A percentile compares a stretch with the other conserved stretches of the same genome.
These are phyloP conservation scores for Macrolepiota albuminosa DNA, from an alignment of 768 basidiomycete genomes.

Conservation along the genomic window DNA sequence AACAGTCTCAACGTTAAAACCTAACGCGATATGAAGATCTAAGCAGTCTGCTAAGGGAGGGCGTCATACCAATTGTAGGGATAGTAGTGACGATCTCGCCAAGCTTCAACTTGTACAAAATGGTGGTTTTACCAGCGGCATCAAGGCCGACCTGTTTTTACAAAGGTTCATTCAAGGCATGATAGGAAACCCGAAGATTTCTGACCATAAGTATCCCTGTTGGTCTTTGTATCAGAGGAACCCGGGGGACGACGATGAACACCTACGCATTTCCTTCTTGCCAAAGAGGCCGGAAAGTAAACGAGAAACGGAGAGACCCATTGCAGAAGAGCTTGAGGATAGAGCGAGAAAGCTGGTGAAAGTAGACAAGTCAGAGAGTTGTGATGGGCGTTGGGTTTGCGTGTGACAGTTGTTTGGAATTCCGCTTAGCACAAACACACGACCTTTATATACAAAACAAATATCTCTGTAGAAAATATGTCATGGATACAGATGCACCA, in stretches of 20 bases:
- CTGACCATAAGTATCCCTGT: slow-evolving; percentile 93
- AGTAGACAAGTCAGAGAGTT: slow-evolving; percentile 20
- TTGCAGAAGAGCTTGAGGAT: slow-evolving; percentile 36
- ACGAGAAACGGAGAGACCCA: slow-evolving; percentile 77
- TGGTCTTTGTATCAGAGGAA: slow-evolving; percentile 24
- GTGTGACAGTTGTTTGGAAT: slow-evolving; percentile 42
- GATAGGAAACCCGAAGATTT: slow-evolving; percentile 11
- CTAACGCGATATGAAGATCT: slow-evolving; percentile 38
- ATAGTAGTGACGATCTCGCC: slow-evolving; percentile 99
- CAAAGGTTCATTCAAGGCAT: slow-evolving; percentile 6
- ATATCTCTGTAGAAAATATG: neutral
- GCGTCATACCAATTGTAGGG: slow-evolving; percentile 90
- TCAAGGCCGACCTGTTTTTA: slow-evolving; percentile 87
- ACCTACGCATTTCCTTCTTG: slow-evolving; percentile 99
- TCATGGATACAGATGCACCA: slow-evolving; percentile 8
- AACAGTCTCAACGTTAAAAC: slow-evolving; percentile 99
- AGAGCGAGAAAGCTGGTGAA: slow-evolving; percentile 27
- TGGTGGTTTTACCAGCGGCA: slow-evolving; percentile 98
- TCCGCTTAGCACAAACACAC: slow-evolving; percentile 31
- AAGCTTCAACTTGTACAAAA: slow-evolving; percentile 98
- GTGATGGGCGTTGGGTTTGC: slow-evolving; percentile 27
- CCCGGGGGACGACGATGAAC: slow-evolving; percentile 22
- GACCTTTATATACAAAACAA: neutral
- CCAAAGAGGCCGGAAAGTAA: slow-evolving; percentile 85
- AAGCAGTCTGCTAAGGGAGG: slow-evolving; percentile 8